A percentile compares a stretch with the other conserved stretches of the same genome.
These are phyloP conservation scores for Suillus discolor DNA, from an alignment of 768 basidiomycete genomes.

Conservation along the genomic window DNA sequence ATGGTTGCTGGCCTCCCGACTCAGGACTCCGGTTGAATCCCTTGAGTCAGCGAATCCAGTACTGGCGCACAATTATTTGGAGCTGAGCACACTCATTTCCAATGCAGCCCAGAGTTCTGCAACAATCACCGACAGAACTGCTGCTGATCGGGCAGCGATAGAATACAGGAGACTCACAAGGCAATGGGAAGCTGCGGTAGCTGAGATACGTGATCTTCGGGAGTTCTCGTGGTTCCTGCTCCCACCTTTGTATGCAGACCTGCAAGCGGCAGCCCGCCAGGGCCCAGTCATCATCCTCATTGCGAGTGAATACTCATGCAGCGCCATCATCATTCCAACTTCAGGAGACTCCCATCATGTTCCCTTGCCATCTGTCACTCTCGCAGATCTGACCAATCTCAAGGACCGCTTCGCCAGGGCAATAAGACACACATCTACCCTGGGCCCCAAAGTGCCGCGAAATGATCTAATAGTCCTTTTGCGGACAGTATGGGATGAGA, in stretches of 20 bases:
- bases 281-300: neutral
- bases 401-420: neutral
- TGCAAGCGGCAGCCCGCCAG: neutral
- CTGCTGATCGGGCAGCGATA: neutral
- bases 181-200: neutral
- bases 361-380: neutral
- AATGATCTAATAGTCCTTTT: neutral
- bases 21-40: conserved; percentile 19
- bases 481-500: neutral
- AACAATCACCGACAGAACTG: neutral
- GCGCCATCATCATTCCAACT: neutral
- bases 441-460: no score
- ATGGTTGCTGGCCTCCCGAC: conserved; percentile 30
- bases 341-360: neutral
- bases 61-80: neutral
- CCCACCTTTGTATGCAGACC: neutral
- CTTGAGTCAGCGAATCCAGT: neutral
- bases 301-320: neutral
- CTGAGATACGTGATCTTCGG: neutral
- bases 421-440: no score
- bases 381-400: neutral
- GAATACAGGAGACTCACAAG: neutral
- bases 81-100: neutral
- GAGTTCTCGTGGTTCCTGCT: neutral
- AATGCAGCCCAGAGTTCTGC: neutral